A percentile compares a stretch with the other conserved stretches of the same genome.
Conservation (phyloP, 2,329 filamentous ascomycete genomes). For the Cladophialophora psammophila region DNA sequence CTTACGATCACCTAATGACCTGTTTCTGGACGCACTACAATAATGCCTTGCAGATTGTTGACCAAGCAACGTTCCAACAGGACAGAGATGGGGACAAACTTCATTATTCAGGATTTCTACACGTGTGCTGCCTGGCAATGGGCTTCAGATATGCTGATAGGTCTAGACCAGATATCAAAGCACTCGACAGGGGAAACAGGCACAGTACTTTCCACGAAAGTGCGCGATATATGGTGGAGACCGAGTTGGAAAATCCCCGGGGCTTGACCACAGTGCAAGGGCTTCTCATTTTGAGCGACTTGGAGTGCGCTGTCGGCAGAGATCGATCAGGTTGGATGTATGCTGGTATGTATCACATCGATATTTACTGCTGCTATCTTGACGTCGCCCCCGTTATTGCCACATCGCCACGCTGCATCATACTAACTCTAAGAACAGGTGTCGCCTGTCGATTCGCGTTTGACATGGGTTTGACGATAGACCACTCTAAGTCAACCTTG, state of each 20-base stretch:
- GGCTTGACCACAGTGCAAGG: constrained; percentile 3
- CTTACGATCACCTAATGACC: constrained; percentile 1
- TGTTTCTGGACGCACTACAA: constrained; percentile 5
- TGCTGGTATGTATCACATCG: background rate
- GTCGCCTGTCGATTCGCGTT: constrained; percentile 1
- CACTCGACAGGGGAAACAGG: background rate
- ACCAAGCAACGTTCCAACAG: background rate
- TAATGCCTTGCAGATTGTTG: background rate
- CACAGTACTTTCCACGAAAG: constrained; percentile 4
- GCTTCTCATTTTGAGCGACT: constrained; percentile 9
- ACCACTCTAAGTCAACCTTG: background rate
- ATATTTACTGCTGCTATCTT: background rate
- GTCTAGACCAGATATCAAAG: background rate
- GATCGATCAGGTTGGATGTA: constrained; percentile 10
- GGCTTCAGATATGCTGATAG: constrained; percentile 6
- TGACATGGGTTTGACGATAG: background rate
- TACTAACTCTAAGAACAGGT: background rate
- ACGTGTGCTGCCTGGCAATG: constrained; percentile 1
- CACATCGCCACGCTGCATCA: too few relatives aligned
- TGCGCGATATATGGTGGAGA: constrained; percentile 3
- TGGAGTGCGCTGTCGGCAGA: constrained; percentile 6
- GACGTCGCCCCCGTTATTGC: too few relatives aligned
- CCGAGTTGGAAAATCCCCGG: background rate
- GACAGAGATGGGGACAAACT: background rate
- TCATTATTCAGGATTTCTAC: background rate